Evolutionary conservation across 75 land plant species (phyloP), one percentile per base, ranked within the genome.

Genomic region (Azolla pinnata): DNA sequence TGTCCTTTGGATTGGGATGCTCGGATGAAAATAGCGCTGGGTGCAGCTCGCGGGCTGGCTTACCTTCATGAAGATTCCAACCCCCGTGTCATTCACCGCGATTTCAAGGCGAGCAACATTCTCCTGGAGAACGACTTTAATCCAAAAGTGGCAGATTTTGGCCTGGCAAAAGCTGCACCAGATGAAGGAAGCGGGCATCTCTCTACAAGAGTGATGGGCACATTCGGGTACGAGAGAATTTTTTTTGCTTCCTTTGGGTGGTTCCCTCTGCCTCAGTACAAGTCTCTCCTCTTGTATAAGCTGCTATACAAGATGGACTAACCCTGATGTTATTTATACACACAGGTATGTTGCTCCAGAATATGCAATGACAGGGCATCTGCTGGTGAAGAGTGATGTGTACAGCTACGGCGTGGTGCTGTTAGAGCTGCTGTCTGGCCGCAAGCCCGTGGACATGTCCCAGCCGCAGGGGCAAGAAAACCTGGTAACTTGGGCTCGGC

Each of bases 331-430:
- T n/a, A n/a, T n/a, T n/a, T n/a, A n/a, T n/a, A n/a, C n/a, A n/a
- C n/a, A n/a, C 89, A 90, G 96, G 65, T 91, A 91, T 65, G 97
- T 91, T 40, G 97, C 97, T 16, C 97, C 97, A 1, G 97, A 91
- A 71, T 91, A 91, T 69, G 97, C 97, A 61, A 91, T 91, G 97
- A 91, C 97, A 20, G 97, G 97, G 10, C 97, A 91, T 73, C 67
- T 91, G 7, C 97, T 91, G 53, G 97, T 91, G 23, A 91, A 91
- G 62, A 87, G 93, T 67, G 97, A 91, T 67, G 97, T 91, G 12
- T 91, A 91, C 63, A 91, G 97, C 67, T 91, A 84, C 47, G 97
- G 97, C 5, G 97, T 91, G 29, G 97, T 91, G 7, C 70, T 91
- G 25, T 76, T 91, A n/a, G 97, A 91, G 77, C 85, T 91, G 29